Evolutionary conservation across 257 asterid genomes (phyloP).

Genomic region (Apocynum venetum): DNA sequence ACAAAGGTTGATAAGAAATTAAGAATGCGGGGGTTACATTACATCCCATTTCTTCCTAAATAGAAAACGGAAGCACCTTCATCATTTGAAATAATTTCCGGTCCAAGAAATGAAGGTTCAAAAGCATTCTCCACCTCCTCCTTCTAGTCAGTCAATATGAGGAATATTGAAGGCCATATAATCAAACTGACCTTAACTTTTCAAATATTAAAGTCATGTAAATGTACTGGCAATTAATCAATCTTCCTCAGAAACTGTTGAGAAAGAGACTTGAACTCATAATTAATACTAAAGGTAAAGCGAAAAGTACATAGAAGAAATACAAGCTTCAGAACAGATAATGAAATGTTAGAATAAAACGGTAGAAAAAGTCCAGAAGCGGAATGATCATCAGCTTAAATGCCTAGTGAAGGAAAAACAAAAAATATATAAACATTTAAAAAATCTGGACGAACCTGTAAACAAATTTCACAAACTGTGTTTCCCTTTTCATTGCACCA

Average conservation of each 20-base stretch:
- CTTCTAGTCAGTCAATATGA: conserved; percentile 1
- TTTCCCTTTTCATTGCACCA: conserved; percentile 95
- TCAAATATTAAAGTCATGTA: background rate
- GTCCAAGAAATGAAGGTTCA: background rate
- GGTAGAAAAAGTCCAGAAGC: background rate
- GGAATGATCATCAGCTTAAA: background rate
- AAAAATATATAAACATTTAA: background rate
- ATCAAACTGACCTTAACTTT: background rate
- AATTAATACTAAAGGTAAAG: background rate
- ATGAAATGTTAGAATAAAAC: no score
- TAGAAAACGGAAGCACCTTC: background rate
- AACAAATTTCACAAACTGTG: conserved; percentile 80
- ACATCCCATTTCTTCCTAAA: background rate
- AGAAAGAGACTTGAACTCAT: background rate
- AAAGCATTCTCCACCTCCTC: background rate
- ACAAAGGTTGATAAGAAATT: background rate
- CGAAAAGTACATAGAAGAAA: background rate
- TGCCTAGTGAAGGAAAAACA: background rate
- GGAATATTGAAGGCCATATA: background rate
- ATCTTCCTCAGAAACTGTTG: conserved; percentile 1
- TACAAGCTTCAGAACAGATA: background rate
- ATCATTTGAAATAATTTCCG: background rate
- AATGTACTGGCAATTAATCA: background rate
- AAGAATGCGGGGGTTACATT: background rate
- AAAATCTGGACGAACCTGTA: conserved; percentile 41